Evolutionary conservation across 2,329 filamentous ascomycete species (phyloP).

Genomic region (Botrytis fabae): DNA sequence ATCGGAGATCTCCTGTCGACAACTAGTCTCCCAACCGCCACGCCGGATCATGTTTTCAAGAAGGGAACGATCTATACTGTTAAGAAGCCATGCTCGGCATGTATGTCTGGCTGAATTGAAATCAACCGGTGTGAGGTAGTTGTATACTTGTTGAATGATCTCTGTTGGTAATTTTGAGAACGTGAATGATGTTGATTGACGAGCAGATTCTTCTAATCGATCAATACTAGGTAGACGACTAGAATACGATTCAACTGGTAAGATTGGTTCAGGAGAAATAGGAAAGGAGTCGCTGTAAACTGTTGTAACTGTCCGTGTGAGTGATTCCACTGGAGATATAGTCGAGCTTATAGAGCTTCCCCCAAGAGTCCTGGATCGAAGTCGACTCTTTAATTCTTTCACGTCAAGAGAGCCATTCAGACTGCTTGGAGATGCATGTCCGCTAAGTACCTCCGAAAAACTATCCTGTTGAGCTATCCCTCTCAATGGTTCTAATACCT

Average conservation of each 20-base stretch:
- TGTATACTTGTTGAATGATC: conserved; percentile 44
- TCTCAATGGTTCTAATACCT: conserved; percentile 38
- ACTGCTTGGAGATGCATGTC: conserved; percentile 9
- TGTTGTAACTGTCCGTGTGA: conserved; percentile 21
- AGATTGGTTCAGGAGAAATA: conserved; percentile 26
- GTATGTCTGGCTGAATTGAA: conserved; percentile 62
- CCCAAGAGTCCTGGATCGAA: neutral
- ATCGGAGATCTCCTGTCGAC: conserved; percentile 28
- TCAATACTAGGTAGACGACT: conserved; percentile 20
- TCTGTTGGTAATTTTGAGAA: conserved; percentile 40
- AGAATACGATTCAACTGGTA: conserved; percentile 16
- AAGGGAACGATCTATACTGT: conserved; percentile 53
- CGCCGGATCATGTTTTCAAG: conserved; percentile 55
- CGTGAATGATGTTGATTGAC: conserved; percentile 24
- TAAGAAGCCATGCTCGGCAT: conserved; percentile 60
- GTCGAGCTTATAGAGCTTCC: conserved; percentile 11
- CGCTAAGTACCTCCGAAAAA: conserved; percentile 34
- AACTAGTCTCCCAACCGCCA: conserved; percentile 55
- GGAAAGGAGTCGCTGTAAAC: conserved; percentile 26
- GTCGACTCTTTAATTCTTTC: neutral
- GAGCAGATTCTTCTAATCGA: conserved; percentile 27
- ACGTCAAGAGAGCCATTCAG: conserved; percentile 8
- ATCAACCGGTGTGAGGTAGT: conserved; percentile 42
- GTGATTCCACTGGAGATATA: conserved; percentile 15
- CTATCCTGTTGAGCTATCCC: conserved; percentile 30